These are phyloP conservation scores for Aegilops speltoides DNA, from an alignment of 176 grass and related monocot species.

Conservation along the genomic window DNA sequence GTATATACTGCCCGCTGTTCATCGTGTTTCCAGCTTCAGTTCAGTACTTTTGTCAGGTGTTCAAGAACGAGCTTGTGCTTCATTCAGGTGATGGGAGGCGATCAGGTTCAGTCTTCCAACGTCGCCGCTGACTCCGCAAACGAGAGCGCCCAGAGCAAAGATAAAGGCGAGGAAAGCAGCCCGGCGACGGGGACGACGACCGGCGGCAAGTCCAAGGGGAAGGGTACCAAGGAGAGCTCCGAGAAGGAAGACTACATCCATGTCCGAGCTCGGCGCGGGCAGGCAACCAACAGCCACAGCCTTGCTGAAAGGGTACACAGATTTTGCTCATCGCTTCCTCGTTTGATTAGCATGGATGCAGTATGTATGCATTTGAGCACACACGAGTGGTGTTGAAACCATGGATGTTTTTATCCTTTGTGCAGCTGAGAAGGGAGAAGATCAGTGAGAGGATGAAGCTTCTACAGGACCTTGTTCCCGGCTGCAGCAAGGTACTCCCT, in stretches of 20 bases:
- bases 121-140: constrained; percentile 43
- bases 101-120: constrained; percentile 62
- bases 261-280: constrained; percentile 79
- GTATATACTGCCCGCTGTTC: constrained; percentile 19
- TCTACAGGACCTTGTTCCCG: constrained; percentile 94
- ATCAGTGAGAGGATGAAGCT: constrained; percentile 99
- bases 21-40: not conserved
- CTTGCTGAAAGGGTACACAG: constrained; percentile 74
- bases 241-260: constrained; percentile 84
- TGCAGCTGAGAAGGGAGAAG: constrained; percentile 95
- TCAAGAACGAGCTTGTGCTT: not conserved
- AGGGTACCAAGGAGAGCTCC: constrained; percentile 50
- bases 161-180: constrained; percentile 65
- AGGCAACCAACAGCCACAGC: constrained; percentile 95
- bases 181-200: constrained; percentile 27
- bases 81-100: constrained; percentile 38
- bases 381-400: not conserved
- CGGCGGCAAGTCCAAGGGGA: constrained; percentile 57
- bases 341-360: not conserved
- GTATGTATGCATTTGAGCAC: not conserved
- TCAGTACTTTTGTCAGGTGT: not conserved
- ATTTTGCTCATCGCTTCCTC: not conserved
- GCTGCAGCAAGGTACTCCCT: constrained; percentile 76
- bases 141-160: constrained; percentile 57
- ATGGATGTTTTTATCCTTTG: not conserved